These are phyloP conservation scores for Scedosporium apiospermum DNA, from an alignment of 2,329 filamentous ascomycete genomes.

Conservation along the genomic window DNA sequence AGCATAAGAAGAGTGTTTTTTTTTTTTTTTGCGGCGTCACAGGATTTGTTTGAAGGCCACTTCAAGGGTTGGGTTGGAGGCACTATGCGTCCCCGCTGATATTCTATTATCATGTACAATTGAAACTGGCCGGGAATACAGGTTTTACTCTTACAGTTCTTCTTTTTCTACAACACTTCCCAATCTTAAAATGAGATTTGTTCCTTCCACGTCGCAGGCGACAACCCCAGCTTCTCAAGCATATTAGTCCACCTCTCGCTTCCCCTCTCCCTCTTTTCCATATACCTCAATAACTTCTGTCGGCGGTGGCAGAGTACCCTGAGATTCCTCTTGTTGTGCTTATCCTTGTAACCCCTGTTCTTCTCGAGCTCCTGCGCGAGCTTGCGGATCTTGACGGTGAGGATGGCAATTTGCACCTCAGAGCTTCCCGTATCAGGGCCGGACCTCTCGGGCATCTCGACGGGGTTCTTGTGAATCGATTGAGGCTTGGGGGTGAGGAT, in stretches of 20 bases:
- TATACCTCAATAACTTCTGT: constrained; percentile 80
- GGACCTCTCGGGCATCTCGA: constrained; percentile 45
- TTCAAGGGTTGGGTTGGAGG: not conserved
- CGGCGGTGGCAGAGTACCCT: constrained; percentile 76
- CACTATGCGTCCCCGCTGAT: not conserved
- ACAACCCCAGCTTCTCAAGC: constrained; percentile 74
- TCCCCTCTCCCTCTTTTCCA: constrained; percentile 82
- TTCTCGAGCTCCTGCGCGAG: constrained; percentile 62
- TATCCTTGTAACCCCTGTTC: constrained; percentile 68
- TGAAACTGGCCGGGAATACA: constrained; percentile 3
- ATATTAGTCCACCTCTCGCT: constrained; percentile 84
- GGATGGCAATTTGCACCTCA: constrained; percentile 93
- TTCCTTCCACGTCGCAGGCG: constrained; percentile 79
- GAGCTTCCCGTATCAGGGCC: constrained; percentile 90
- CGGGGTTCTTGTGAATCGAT: constrained; percentile 29
- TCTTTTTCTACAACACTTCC: not conserved
- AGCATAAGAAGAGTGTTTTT: not conserved
- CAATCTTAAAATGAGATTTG: constrained; percentile 62
- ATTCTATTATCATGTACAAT: constrained; percentile 7
- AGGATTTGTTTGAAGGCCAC: not conserved
- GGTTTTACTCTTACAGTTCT: constrained; percentile 5
- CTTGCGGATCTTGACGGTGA: constrained; percentile 87
- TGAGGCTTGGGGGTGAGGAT: constrained; percentile 53
- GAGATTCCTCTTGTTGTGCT: constrained; percentile 88
- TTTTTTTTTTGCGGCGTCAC: not conserved